Conservation (phyloP, 768 basidiomycete genomes). For the Auricularia cornea region DNA sequence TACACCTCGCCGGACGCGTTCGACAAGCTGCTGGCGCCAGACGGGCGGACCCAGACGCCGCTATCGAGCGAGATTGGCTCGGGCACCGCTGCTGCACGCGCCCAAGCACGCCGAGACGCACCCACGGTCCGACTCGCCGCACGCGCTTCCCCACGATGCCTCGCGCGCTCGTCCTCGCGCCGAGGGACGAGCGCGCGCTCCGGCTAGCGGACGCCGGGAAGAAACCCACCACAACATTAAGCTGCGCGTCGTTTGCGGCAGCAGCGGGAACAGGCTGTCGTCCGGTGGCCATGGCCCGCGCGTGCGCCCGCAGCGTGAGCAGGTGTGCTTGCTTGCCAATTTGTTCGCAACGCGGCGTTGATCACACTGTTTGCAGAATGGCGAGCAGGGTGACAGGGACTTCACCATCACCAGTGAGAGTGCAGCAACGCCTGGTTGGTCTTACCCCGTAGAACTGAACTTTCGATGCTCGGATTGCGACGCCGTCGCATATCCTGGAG, state of each 20-base stretch:
- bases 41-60: constrained; percentile 36
- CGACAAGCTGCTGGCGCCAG: background rate
- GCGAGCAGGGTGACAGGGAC: background rate
- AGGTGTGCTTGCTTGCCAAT: too few relatives aligned
- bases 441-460: background rate
- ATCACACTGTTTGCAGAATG: background rate
- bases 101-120: constrained; percentile 58
- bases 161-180: constrained; percentile 72
- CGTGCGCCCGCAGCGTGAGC: background rate
- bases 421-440: background rate
- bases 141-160: constrained; percentile 43
- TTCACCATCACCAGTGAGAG: background rate
- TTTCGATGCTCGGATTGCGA: background rate
- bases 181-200: constrained; percentile 82
- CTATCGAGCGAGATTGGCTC: constrained; percentile 87
- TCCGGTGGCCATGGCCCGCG: background rate
- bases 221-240: constrained; percentile 60
- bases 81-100: constrained; percentile 75
- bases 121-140: background rate
- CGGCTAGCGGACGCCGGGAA: constrained; percentile 74
- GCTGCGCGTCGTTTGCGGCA: constrained; percentile 65
- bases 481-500: background rate
- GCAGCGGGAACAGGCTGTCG: constrained; percentile 40
- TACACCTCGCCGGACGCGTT: background rate
- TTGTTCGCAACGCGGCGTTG: too few relatives aligned